Conservation (phyloP, 495 filamentous ascomycete genomes). For the Xylaria venustula region DNA sequence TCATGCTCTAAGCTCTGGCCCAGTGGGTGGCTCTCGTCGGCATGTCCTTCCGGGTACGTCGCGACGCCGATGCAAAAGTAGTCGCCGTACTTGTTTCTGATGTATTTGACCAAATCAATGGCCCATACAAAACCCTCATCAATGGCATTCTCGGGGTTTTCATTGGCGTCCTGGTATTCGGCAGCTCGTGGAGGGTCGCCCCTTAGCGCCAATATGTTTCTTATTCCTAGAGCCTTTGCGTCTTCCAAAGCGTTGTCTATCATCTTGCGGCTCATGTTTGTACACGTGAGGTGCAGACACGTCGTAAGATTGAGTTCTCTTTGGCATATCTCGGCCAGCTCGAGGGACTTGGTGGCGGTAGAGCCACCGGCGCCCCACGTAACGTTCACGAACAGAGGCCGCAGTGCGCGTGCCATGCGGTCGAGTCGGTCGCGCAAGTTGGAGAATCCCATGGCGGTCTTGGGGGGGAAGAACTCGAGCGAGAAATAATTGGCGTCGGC, state of each 20-base stretch:
- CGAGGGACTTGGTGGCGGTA: constrained; percentile 84
- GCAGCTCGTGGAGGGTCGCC: constrained; percentile 90
- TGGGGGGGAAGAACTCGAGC: constrained; percentile 98
- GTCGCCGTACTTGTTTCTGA: constrained; percentile 78
- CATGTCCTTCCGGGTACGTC: constrained; percentile 92
- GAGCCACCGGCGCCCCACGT: constrained; percentile 97
- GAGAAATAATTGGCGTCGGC: constrained; percentile 84
- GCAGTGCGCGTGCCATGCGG: constrained; percentile 88
- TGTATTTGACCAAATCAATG: constrained; percentile 87
- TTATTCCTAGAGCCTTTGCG: constrained; percentile 87
- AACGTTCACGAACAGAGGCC: constrained; percentile 92
- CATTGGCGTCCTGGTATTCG: constrained; percentile 68
- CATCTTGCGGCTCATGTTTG: constrained; percentile 86
- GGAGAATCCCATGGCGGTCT: constrained; percentile 88
- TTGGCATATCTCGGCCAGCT: constrained; percentile 94
- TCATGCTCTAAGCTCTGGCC: constrained; percentile 77
- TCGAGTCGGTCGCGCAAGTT: constrained; percentile 91
- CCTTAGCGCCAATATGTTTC: constrained; percentile 90
- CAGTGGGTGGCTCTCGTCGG: constrained; percentile 79
- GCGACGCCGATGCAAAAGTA: constrained; percentile 98
- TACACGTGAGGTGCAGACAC: constrained; percentile 94
- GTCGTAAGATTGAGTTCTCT: constrained; percentile 88
- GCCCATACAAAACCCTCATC: constrained; percentile 88
- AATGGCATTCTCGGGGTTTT: constrained; percentile 40
- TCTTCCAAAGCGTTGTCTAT: constrained; percentile 88